Conservation (phyloP, 306 rosid genomes). For the Sicyos baderoa region DNA sequence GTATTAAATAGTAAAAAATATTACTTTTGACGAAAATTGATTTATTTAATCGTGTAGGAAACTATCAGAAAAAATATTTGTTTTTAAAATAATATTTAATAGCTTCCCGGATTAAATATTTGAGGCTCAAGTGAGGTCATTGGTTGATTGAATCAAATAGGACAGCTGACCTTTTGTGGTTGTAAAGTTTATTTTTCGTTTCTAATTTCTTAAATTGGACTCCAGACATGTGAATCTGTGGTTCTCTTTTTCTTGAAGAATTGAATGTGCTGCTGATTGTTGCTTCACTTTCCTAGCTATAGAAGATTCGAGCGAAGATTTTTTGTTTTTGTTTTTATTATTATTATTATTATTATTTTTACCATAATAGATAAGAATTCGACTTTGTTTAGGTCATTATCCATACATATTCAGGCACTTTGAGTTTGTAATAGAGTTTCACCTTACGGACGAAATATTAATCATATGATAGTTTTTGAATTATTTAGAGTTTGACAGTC, state of each 20-base stretch:
- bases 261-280: neutral
- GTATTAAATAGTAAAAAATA: neutral
- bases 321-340: neutral
- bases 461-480: neutral
- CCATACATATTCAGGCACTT: neutral
- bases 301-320: neutral
- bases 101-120: neutral
- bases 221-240: neutral
- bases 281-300: neutral
- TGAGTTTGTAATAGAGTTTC: conserved; percentile 8
- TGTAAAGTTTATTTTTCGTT: neutral
- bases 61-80: neutral
- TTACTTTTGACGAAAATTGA: neutral
- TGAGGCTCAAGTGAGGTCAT: conserved; percentile 2
- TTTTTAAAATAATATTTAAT: too few species aligned
- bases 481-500: neutral
- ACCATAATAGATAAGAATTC: neutral
- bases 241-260: neutral
- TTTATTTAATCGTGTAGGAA: neutral
- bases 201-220: neutral
- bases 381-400: conserved; percentile 1
- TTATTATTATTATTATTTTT: too few species aligned
- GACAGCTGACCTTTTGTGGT: neutral
- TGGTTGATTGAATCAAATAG: neutral
- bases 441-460: neutral